These are phyloP conservation scores for Filobasidium wieringae DNA, from an alignment of 768 basidiomycete genomes.

Conservation along the genomic window DNA sequence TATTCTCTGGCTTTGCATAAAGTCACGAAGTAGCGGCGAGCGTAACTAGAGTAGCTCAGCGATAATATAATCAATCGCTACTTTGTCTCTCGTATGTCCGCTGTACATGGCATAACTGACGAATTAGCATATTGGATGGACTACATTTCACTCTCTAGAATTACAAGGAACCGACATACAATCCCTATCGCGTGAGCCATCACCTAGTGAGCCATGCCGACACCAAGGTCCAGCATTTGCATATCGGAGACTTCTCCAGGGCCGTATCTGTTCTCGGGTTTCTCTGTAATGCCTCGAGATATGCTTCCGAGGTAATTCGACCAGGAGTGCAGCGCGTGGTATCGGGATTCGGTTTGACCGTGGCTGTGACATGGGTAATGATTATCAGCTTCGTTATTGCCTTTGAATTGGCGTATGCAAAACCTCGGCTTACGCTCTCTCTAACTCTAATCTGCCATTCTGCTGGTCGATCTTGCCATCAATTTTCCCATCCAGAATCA, in stretches of 20 bases:
- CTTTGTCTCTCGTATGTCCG: too few relatives aligned
- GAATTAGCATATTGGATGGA: too few relatives aligned
- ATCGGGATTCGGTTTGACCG: not conserved
- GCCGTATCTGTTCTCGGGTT: not conserved
- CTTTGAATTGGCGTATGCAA: not conserved
- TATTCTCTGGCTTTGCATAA: too few relatives aligned
- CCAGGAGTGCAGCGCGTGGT: slow-evolving; percentile 5
- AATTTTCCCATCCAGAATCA: slow-evolving; percentile 94
- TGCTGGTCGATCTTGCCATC: slow-evolving; percentile 96
- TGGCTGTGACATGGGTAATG: not conserved
- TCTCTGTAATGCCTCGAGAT: not conserved
- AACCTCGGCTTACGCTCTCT: slow-evolving; percentile 48
- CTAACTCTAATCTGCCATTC: slow-evolving; percentile 79
- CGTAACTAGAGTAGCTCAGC: too few relatives aligned
- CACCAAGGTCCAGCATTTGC: too few relatives aligned
- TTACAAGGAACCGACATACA: too few relatives aligned
- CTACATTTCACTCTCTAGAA: too few relatives aligned
- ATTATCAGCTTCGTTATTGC: not conserved
- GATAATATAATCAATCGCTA: too few relatives aligned
- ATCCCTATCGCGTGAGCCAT: too few relatives aligned
- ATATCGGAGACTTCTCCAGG: not conserved
- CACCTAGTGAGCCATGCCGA: too few relatives aligned
- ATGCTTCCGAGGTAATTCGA: not conserved
- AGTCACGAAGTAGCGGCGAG: too few relatives aligned
- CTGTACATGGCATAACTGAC: too few relatives aligned